Evolutionary conservation across 768 basidiomycete species (phyloP), one percentile per base, ranked within the genome.

Genomic region (Kwoniella heveanensis): DNA sequence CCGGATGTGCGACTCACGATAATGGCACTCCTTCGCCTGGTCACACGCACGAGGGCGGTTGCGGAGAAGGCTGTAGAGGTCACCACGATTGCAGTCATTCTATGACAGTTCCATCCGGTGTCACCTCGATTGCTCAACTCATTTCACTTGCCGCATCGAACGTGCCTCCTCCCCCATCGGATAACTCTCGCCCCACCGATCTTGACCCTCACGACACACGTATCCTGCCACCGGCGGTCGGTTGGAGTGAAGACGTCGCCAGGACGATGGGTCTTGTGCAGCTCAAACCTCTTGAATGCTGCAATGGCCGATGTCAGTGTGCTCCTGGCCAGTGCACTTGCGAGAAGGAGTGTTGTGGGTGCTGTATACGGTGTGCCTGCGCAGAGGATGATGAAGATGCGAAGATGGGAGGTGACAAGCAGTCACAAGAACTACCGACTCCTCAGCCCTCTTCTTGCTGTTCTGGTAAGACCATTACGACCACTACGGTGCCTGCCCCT

Each of bases 281-380:
- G 65, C 73, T 79, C 64, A 77, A 72, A 65, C 78, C 78, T 1
- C 70, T 79, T 15, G 72, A 79, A 64, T 79, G 78, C 62, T 79
- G 78, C 51, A 77, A 77, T 49, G 78, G 78, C 8, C 66, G 78
- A 36, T 81, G 80, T 61, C 72, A 75, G 51, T 80, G 80, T 60
- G 48, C 71, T 2, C 71, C 77, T 1, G 78, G 78, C 2, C 49
- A 75, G 29, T 81, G 80, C 51, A 69, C 67, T 1, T 81, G 80
- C 59, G 69, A 73, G 59, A 68, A 72, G 30, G 77, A 79, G 8
- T 80, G 80, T 60, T 81, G 80, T 57, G 79, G 79, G 1, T 80
- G 79, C 52, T 79, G 78, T 58, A 54, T 72, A 9, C 65, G 73
- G 26, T 79, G 78, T 60, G 64, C 67, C 12, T 79, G 78, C 48